phyloP scores from a whole-genome alignment of 1,284 basidiomycete species.

The Athelia psychrophila region DNA sequence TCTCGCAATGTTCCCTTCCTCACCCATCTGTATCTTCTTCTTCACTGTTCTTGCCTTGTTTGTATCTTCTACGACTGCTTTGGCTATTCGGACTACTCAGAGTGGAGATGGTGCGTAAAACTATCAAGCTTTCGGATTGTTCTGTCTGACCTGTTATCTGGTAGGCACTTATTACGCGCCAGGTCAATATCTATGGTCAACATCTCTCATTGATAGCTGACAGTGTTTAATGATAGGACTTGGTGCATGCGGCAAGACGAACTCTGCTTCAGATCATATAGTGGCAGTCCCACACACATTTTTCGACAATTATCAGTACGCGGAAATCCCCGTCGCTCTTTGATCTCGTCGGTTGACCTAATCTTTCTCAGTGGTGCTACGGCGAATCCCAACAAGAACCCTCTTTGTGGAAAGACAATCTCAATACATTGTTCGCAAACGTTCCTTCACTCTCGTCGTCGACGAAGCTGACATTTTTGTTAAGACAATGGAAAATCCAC shows the following conservation, averaged over 20 bases:
- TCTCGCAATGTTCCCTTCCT: too few species aligned
- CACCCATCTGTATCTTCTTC: too few species aligned
- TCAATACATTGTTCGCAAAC: not conserved
- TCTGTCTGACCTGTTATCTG: not conserved
- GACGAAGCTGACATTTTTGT: not conserved
- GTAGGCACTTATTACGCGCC: constrained; percentile 1
- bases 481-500: not conserved
- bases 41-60: not conserved
- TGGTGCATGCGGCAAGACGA: constrained; percentile 27
- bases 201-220: too few species aligned
- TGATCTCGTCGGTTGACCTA: not conserved
- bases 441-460: not conserved
- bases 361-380: not conserved
- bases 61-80: not conserved
- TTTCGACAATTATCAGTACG: constrained; percentile 21
- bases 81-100: not conserved
- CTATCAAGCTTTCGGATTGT: not conserved
- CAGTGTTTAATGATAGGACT: constrained; percentile 8
- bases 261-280: constrained; percentile 20
- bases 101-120: not conserved
- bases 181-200: not conserved
- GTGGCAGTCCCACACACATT: constrained; percentile 21
- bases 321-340: not conserved
- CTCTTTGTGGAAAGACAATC: not conserved
- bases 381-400: constrained; percentile 1